Conservation (phyloP, 208 protist species). For the Wallacemonas sp. region DNA sequence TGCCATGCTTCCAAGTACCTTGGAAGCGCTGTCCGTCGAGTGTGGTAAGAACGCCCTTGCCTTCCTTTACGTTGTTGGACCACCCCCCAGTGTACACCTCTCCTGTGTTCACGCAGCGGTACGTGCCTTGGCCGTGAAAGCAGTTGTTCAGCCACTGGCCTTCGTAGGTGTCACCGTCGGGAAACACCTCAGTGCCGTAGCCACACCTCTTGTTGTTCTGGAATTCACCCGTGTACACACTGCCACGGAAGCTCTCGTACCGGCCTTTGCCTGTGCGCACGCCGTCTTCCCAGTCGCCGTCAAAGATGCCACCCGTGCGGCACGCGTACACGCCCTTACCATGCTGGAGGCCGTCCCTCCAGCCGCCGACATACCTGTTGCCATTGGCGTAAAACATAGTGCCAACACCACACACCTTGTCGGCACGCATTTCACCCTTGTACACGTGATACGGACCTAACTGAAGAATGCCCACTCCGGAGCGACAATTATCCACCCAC, state of each 20-base stretch:
- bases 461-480: neutral
- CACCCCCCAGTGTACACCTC: neutral
- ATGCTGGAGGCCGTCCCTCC: constrained; percentile 1
- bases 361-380: neutral
- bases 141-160: neutral
- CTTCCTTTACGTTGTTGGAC: too few species aligned
- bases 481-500: neutral
- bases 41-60: too few species aligned
- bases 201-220: neutral
- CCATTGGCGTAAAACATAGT: neutral
- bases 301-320: neutral
- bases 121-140: neutral
- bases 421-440: neutral
- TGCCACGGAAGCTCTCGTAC: neutral
- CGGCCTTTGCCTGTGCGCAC: neutral
- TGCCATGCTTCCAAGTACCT: too few species aligned
- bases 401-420: neutral
- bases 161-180: neutral
- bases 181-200: neutral
- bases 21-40: too few species aligned
- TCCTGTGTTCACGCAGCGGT: neutral
- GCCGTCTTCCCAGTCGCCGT: neutral
- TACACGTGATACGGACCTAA: neutral
- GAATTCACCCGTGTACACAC: neutral
- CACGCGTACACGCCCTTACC: neutral